Percentiles rank a stretch among this genome's conserved stretches.
These are phyloP conservation scores for Cardamine occulta DNA, from an alignment of 345 rosid genomes.

Conservation along the genomic window DNA sequence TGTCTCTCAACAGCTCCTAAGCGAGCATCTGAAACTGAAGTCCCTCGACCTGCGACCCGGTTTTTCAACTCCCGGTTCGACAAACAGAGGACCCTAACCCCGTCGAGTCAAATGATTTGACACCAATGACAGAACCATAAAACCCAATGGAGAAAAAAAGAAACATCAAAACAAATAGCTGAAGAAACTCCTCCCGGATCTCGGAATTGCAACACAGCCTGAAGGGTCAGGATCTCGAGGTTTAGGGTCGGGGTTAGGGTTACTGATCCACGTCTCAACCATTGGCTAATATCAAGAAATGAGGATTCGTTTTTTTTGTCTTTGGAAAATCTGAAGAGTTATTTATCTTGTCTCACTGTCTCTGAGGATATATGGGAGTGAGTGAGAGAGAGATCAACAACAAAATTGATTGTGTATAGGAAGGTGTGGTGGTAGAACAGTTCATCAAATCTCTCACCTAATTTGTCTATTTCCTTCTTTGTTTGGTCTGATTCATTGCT, in stretches of 20 bases:
- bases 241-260: constrained; percentile 21
- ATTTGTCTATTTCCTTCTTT: constrained; percentile 28
- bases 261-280: constrained; percentile 16
- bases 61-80: constrained; percentile 47
- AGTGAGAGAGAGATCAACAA: constrained; percentile 31
- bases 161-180: constrained; percentile 32
- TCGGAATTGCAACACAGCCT: constrained; percentile 22
- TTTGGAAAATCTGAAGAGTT: constrained; percentile 34
- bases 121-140: constrained; percentile 37
- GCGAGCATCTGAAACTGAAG: constrained; percentile 62
- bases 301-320: constrained; percentile 27
- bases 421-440: constrained; percentile 41
- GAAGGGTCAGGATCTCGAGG: constrained; percentile 35
- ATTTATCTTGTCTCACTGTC: constrained; percentile 28
- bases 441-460: constrained; percentile 30
- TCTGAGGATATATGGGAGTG: constrained; percentile 22
- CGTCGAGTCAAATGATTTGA: constrained; percentile 25
- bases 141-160: constrained; percentile 27
- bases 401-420: constrained; percentile 42
- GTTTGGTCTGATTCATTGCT: constrained; percentile 10
- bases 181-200: constrained; percentile 27
- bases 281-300: constrained; percentile 33
- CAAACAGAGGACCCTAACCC: constrained; percentile 48
- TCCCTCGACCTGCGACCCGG: constrained; percentile 58
- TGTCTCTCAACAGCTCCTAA: constrained; percentile 65